Evolutionary conservation across 2,329 filamentous ascomycete species (phyloP).

Genomic region (Hypoxylon sp.): DNA sequence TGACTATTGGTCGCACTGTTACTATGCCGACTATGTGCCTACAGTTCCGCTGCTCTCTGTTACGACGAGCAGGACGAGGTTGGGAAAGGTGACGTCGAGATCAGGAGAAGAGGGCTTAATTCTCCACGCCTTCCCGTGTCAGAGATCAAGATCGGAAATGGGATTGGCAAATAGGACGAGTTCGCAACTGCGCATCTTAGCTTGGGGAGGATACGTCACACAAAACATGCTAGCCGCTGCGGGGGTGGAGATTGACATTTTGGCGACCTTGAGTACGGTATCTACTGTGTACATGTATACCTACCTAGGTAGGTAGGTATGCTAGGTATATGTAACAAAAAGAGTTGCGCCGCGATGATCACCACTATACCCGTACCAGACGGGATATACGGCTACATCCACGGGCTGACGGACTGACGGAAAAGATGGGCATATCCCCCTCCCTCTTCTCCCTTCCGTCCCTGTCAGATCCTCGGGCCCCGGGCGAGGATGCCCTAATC

Average conservation of each 20-base stretch:
- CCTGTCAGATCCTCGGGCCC: not conserved
- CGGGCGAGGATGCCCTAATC: not conserved
- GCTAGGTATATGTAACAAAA: no score
- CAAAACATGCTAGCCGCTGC: slow-evolving; percentile 8
- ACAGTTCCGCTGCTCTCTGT: no score
- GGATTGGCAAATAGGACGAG: slow-evolving; percentile 13
- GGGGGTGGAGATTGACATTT: slow-evolving; percentile 31
- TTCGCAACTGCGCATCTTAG: slow-evolving; percentile 11
- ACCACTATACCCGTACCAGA: not conserved
- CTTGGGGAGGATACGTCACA: slow-evolving; percentile 28
- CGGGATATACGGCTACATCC: not conserved
- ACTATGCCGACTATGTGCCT: not conserved
- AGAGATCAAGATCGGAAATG: slow-evolving; percentile 2
- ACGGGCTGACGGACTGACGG: no score
- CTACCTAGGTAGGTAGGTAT: not conserved
- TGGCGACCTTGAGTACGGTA: no score
- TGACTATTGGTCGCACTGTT: not conserved
- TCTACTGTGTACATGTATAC: not conserved
- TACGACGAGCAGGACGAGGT: no score
- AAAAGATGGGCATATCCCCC: not conserved
- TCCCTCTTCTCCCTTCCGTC: not conserved
- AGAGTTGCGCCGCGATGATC: not conserved
- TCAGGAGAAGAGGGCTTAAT: no score
- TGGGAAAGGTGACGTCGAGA: slow-evolving; percentile 16
- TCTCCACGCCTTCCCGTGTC: not conserved